Evolutionary conservation across 768 basidiomycete genomes (phyloP).

Genomic region (Postia placenta): DNA sequence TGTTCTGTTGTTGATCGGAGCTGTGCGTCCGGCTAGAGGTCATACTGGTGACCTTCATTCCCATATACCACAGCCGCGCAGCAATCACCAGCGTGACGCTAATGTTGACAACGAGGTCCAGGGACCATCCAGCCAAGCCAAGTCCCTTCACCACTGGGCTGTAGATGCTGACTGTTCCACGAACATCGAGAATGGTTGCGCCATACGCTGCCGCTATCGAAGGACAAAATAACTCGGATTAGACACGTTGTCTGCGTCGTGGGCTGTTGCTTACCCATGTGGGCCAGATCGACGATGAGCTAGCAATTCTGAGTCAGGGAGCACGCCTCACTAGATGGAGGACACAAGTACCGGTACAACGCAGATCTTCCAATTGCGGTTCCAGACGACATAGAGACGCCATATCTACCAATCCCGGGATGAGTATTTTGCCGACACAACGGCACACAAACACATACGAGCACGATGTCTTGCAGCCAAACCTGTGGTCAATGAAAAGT

Average conservation of each 20-base stretch:
- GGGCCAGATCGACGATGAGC: slow-evolving; percentile 18
- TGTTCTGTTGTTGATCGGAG: background rate
- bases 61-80: slow-evolving; percentile 15
- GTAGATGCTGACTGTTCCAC: background rate
- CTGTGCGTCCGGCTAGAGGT: background rate
- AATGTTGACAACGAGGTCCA: slow-evolving; percentile 19
- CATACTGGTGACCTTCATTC: background rate
- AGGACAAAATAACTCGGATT: too few species aligned
- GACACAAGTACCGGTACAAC: slow-evolving; percentile 11
- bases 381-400: slow-evolving; percentile 20
- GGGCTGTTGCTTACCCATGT: slow-evolving; percentile 17
- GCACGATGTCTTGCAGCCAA: background rate
- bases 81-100: slow-evolving; percentile 19
- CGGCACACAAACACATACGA: background rate
- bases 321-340: background rate
- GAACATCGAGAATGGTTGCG: background rate
- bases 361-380: slow-evolving; percentile 16
- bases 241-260: too few species aligned
- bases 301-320: too few species aligned
- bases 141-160: background rate
- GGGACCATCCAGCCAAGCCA: slow-evolving; percentile 11
- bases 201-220: background rate
- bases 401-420: slow-evolving; percentile 11
- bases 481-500: background rate
- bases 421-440: background rate